These are phyloP conservation scores for Xylariaceae sp. DNA, from an alignment of 2,329 filamentous ascomycete genomes.

Conservation along the genomic window DNA sequence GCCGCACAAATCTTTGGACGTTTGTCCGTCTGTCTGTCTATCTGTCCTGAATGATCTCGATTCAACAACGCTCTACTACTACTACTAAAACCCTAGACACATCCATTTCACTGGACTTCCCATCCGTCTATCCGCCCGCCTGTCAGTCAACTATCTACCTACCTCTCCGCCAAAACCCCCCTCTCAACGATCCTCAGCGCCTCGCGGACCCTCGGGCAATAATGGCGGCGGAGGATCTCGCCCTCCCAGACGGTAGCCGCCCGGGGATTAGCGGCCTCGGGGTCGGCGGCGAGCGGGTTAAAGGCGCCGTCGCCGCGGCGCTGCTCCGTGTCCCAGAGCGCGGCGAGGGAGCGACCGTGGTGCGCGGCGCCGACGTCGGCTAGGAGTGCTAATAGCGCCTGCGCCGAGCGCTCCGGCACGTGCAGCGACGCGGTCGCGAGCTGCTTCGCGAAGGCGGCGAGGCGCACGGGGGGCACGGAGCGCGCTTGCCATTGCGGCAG, in stretches of 20 bases:
- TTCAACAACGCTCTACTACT: background rate
- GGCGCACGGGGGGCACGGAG: constrained; percentile 75
- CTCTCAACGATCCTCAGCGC: constrained; percentile 72
- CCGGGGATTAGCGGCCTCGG: constrained; percentile 89
- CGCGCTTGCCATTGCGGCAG: constrained; percentile 74
- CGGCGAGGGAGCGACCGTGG: constrained; percentile 79
- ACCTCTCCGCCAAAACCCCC: constrained; percentile 47
- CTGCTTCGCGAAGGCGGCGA: constrained; percentile 94
- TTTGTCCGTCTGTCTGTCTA: background rate
- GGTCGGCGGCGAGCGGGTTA: constrained; percentile 69
- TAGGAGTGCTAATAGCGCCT: constrained; percentile 78
- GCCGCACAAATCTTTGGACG: too few relatives aligned
- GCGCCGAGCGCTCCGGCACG: constrained; percentile 84
- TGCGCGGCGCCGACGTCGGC: constrained; percentile 80
- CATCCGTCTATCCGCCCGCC: background rate
- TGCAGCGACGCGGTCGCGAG: constrained; percentile 82
- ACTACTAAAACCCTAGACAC: background rate
- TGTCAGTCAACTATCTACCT: constrained; percentile 16
- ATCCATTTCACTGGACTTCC: background rate
- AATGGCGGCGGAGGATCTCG: constrained; percentile 83
- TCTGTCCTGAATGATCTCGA: too few relatives aligned
- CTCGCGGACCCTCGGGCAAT: constrained; percentile 82
- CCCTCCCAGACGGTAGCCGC: constrained; percentile 92
- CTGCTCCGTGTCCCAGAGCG: constrained; percentile 95
- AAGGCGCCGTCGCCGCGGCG: constrained; percentile 87